These are phyloP conservation scores for Magnusiomyces clavatus DNA, from an alignment of 1,139 yeast genomes.

Conservation along the genomic window DNA sequence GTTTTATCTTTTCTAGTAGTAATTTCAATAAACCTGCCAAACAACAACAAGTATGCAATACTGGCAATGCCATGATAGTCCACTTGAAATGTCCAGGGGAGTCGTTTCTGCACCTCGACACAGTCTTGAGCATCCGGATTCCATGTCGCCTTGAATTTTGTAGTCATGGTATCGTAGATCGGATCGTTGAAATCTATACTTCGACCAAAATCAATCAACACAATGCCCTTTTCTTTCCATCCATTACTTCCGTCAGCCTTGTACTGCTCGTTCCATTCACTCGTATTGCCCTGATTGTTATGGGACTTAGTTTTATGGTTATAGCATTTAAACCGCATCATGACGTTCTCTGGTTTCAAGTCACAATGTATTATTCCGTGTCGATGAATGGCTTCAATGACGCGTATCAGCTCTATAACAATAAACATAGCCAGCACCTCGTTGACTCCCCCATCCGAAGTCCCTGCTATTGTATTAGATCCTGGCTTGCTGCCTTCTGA, in stretches of 20 bases:
- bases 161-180: conserved; percentile 24
- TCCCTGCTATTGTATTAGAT: background rate
- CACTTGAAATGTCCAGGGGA: conserved; percentile 72
- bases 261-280: conserved; percentile 22
- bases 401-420: conserved; percentile 52
- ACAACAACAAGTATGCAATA: conserved; percentile 62
- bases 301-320: conserved; percentile 5
- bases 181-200: conserved; percentile 51
- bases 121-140: conserved; percentile 68
- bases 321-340: conserved; percentile 49
- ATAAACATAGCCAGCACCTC: conserved; percentile 60
- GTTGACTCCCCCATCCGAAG: conserved; percentile 37
- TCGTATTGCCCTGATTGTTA: conserved; percentile 13
- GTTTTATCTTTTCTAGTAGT: conserved; percentile 21
- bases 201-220: conserved; percentile 76
- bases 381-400: conserved; percentile 55
- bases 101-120: conserved; percentile 54
- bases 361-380: conserved; percentile 77
- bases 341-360: conserved; percentile 78
- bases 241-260: conserved; percentile 34
- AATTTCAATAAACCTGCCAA: conserved; percentile 45
- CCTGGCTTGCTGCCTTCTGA: background rate
- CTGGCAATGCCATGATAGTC: conserved; percentile 84
- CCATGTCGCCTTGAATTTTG: conserved; percentile 56
- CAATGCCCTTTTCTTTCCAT: conserved; percentile 52